phyloP scores from a whole-genome alignment of 345 rosid genomes.

The Eutrema yunnanense region DNA sequence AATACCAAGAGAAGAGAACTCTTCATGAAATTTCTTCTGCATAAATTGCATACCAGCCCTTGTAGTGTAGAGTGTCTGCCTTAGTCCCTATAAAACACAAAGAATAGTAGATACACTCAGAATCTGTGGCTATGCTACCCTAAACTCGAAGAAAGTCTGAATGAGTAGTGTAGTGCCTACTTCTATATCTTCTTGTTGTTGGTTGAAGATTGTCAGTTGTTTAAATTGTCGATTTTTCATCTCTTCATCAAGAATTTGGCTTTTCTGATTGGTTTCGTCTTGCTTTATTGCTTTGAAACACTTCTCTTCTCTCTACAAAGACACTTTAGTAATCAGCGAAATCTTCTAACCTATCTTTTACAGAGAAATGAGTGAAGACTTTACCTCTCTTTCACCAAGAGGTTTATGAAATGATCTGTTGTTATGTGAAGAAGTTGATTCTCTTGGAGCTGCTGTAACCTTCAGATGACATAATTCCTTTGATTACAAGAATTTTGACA shows the following conservation, averaged over 20 bases:
- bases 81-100: slow-evolving; percentile 52
- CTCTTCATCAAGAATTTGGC: slow-evolving; percentile 42
- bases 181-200: slow-evolving; percentile 69
- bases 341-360: background rate
- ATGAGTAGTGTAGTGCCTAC: slow-evolving; percentile 28
- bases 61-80: slow-evolving; percentile 53
- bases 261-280: slow-evolving; percentile 41
- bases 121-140: background rate
- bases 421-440: slow-evolving; percentile 35
- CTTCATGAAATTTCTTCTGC: slow-evolving; percentile 81
- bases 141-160: background rate
- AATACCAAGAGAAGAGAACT: slow-evolving; percentile 72
- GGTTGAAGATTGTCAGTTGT: slow-evolving; percentile 56
- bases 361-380: background rate
- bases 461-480: slow-evolving; percentile 26
- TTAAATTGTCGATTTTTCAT: slow-evolving; percentile 37
- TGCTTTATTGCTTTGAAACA: slow-evolving; percentile 39
- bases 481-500: slow-evolving; percentile 4
- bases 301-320: slow-evolving; percentile 53
- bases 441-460: slow-evolving; percentile 45
- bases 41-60: slow-evolving; percentile 90
- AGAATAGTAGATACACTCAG: slow-evolving; percentile 1
- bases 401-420: slow-evolving; percentile 43
- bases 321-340: slow-evolving; percentile 6
- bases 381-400: slow-evolving; percentile 54